These are phyloP conservation scores for Phytophthora europaea DNA, from an alignment of 352 stramenopile genomes.

Conservation along the genomic window DNA sequence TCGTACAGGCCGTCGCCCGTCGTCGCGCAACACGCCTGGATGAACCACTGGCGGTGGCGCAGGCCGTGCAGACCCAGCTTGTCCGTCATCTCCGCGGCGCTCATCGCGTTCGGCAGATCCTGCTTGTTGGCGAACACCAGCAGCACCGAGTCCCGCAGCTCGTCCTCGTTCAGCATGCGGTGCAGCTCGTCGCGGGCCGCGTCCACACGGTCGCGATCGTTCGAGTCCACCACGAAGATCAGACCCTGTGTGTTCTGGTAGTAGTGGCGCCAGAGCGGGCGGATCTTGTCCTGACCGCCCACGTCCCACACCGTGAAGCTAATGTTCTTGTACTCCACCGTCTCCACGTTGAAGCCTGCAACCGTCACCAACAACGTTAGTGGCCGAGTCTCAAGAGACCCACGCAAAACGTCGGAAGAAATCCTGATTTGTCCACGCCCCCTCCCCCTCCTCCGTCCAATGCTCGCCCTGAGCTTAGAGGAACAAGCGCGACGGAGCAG, in stretches of 20 bases:
- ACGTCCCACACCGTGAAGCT: constrained; percentile 99
- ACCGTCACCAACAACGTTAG: constrained; percentile 3
- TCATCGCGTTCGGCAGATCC: constrained; percentile 97
- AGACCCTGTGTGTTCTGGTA: constrained; percentile 99
- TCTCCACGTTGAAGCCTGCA: constrained; percentile 99
- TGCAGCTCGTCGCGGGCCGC: constrained; percentile 97
- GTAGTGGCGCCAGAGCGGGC: constrained; percentile 99
- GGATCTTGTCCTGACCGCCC: constrained; percentile 99
- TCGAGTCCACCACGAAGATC: constrained; percentile 99
- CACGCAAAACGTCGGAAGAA: neutral
- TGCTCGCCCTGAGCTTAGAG: no score
- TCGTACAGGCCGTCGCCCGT: constrained; percentile 99
- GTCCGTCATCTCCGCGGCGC: constrained; percentile 98
- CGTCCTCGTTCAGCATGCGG: constrained; percentile 99
- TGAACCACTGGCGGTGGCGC: constrained; percentile 99
- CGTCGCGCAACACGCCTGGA: constrained; percentile 99
- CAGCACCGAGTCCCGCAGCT: constrained; percentile 97
- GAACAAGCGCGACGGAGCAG: neutral
- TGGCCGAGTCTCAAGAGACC: neutral
- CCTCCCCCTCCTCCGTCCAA: neutral
- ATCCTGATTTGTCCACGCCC: neutral
- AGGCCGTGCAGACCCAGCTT: constrained; percentile 98
- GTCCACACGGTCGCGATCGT: constrained; percentile 98
- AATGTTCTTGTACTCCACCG: constrained; percentile 99
- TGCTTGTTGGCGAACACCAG: constrained; percentile 99